phyloP scores from a whole-genome alignment of 352 stramenopile species.

The Peronospora belbahrii region DNA sequence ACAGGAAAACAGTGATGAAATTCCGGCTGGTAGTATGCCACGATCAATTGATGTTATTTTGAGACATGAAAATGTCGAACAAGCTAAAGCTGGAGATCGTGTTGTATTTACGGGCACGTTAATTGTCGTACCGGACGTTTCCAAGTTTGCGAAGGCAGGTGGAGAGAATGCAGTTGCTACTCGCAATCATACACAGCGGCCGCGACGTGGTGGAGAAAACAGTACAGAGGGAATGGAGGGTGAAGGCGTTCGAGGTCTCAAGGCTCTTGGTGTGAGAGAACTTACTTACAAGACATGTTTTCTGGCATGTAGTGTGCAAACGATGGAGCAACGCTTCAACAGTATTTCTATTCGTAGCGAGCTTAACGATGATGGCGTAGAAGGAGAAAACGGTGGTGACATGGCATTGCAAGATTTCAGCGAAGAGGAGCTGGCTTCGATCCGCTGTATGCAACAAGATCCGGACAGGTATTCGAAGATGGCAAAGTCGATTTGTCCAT shows the following conservation, averaged over 20 bases:
- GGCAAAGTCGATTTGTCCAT: slow-evolving; percentile 92
- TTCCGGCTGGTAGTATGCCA: slow-evolving; percentile 97
- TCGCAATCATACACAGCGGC: slow-evolving; percentile 21
- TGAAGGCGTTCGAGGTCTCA: slow-evolving; percentile 92
- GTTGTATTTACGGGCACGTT: slow-evolving; percentile 92
- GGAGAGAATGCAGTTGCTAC: slow-evolving; percentile 63
- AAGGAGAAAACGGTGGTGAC: slow-evolving; percentile 18
- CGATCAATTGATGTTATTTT: slow-evolving; percentile 96
- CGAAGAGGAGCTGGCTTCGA: slow-evolving; percentile 88
- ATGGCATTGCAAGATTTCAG: slow-evolving; percentile 75
- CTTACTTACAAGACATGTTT: slow-evolving; percentile 98
- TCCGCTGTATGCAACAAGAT: slow-evolving; percentile 88
- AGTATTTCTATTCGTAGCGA: slow-evolving; percentile 82
- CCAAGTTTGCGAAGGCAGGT: slow-evolving; percentile 75
- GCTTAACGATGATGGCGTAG: slow-evolving; percentile 43
- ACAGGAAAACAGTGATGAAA: slow-evolving; percentile 98
- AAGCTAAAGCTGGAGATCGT: slow-evolving; percentile 92
- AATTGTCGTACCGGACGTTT: slow-evolving; percentile 94
- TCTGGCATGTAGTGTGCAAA: slow-evolving; percentile 91
- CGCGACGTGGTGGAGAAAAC: slow-evolving; percentile 45
- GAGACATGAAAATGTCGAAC: slow-evolving; percentile 96
- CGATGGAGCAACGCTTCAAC: slow-evolving; percentile 83
- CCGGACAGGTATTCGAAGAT: slow-evolving; percentile 90
- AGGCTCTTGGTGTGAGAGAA: slow-evolving; percentile 92
- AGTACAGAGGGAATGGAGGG: slow-evolving; percentile 75